These are phyloP conservation scores for Alternaria brassicae DNA, from an alignment of 2,329 filamentous ascomycete species.

Conservation along the genomic window DNA sequence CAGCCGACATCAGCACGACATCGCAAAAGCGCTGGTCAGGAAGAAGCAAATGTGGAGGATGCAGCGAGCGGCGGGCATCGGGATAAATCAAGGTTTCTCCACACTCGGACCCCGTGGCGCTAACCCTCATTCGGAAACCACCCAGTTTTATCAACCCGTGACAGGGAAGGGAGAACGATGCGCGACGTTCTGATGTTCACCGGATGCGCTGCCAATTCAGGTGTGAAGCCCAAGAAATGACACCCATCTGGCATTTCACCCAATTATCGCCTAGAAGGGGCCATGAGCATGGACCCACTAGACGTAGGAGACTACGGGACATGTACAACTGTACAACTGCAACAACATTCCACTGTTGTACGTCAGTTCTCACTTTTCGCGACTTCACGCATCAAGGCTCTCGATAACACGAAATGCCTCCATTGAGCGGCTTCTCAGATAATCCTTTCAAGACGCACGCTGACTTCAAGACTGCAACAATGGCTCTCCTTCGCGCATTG, in stretches of 20 bases:
- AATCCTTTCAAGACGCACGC: constrained; percentile 33
- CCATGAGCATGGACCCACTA: background rate
- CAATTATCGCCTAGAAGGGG: background rate
- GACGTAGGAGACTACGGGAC: background rate
- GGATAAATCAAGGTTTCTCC: constrained; percentile 35
- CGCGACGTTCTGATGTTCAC: background rate
- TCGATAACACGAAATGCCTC: constrained; percentile 28
- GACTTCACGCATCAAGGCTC: fast-evolving
- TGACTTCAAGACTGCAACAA: constrained; percentile 36
- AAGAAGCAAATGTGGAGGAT: constrained; percentile 29
- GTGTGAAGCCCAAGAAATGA: background rate
- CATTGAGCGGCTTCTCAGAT: constrained; percentile 38
- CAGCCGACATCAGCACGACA: constrained; percentile 41
- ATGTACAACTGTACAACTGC: background rate
- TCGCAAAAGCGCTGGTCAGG: constrained; percentile 24
- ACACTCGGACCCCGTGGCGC: constrained; percentile 31
- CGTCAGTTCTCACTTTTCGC: too few relatives aligned
- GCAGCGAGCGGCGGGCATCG: constrained; percentile 35
- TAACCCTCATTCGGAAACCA: constrained; percentile 17
- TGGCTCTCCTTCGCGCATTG: constrained; percentile 34
- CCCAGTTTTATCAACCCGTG: background rate
- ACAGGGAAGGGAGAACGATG: background rate
- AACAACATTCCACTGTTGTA: background rate
- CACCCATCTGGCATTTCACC: background rate
- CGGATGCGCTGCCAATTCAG: background rate